phyloP scores from a whole-genome alignment of 202 grass and related monocot genomes.

The Hordeum pubiflorum region DNA sequence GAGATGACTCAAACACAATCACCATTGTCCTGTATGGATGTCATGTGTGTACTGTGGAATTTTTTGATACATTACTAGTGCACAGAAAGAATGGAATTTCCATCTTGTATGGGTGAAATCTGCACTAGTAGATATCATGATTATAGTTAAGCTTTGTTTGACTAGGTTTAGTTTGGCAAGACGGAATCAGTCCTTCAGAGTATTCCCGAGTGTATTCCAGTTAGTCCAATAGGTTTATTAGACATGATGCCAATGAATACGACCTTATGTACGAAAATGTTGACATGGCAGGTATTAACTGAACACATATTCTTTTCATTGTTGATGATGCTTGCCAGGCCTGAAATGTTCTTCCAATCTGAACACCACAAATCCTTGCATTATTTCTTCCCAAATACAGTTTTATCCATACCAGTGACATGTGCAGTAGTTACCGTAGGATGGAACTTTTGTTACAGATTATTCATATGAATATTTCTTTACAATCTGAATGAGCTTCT shows the following conservation, averaged over 20 bases:
- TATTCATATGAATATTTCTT: background rate
- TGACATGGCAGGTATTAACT: background rate
- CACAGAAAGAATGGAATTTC: background rate
- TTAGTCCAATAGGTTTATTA: background rate
- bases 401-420: background rate
- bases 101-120: background rate
- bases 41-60: background rate
- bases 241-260: background rate
- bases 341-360: conserved; percentile 8
- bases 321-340: background rate
- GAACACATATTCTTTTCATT: background rate
- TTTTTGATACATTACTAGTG: background rate
- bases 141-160: background rate
- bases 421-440: background rate
- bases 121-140: background rate
- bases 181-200: background rate
- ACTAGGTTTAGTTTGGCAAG: background rate
- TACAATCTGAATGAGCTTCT: background rate
- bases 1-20: background rate
- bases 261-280: background rate
- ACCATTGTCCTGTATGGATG: background rate
- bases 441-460: background rate
- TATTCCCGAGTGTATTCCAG: background rate
- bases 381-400: background rate
- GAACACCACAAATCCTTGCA: background rate